Conservation (phyloP, 768 basidiomycete genomes). For the Mycena vulgaris region DNA sequence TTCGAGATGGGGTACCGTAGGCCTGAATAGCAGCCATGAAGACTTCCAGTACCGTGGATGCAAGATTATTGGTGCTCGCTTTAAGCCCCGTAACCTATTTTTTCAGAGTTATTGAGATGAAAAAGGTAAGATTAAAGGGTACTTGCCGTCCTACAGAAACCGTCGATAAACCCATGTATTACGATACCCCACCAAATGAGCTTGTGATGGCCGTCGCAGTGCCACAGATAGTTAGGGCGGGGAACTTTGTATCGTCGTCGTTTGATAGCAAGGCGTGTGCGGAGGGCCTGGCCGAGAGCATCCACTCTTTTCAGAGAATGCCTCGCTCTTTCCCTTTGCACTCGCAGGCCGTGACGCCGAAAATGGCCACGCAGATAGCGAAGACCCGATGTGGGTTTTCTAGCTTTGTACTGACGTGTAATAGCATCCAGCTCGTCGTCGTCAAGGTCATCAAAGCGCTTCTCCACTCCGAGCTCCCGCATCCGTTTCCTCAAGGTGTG, state of each 20-base stretch:
- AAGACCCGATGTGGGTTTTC: neutral
- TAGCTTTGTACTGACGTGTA: neutral
- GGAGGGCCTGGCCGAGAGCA: conserved; percentile 5
- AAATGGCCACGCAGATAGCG: neutral
- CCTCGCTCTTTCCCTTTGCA: neutral
- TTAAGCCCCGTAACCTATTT: conserved; percentile 32
- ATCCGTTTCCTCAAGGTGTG: conserved; percentile 9
- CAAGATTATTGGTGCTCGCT: conserved; percentile 39
- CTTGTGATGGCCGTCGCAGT: conserved; percentile 12
- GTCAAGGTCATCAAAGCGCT: neutral
- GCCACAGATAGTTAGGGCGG: conserved; percentile 1
- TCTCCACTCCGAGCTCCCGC: neutral
- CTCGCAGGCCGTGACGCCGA: neutral
- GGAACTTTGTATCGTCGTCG: neutral
- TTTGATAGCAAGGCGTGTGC: neutral
- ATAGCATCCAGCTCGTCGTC: conserved; percentile 6
- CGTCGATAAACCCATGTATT: conserved; percentile 21
- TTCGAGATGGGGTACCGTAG: conserved; percentile 26
- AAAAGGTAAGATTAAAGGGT: neutral
- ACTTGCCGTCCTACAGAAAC: conserved; percentile 7
- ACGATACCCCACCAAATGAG: conserved; percentile 27
- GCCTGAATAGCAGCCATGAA: conserved; percentile 36
- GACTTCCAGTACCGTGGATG: conserved; percentile 35
- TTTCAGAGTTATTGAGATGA: neutral
- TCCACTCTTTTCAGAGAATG: conserved; percentile 6